These are phyloP conservation scores for Malassezia nana DNA, from an alignment of 1,284 basidiomycete genomes.

Conservation along the genomic window DNA sequence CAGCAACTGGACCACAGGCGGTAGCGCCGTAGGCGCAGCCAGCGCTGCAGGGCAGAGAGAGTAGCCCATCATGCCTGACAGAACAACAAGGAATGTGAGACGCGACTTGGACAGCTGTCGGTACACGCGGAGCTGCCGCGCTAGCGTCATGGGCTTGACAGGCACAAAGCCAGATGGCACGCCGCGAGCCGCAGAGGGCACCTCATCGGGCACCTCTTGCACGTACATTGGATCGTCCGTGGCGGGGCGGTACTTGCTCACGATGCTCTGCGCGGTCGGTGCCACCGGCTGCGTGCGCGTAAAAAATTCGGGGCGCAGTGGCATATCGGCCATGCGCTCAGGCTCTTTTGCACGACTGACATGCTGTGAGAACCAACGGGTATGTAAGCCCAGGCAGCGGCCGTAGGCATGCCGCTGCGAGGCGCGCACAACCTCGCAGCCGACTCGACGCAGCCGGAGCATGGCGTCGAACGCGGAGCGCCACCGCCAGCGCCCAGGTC, in stretches of 20 bases:
- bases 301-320: neutral
- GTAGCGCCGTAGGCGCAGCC: slow-evolving; percentile 20
- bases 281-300: neutral
- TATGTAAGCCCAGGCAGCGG: too few species aligned
- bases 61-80: slow-evolving; percentile 85
- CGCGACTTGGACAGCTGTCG: slow-evolving; percentile 75
- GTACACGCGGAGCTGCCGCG: slow-evolving; percentile 53
- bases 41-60: slow-evolving; percentile 60
- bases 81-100: slow-evolving; percentile 74
- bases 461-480: neutral
- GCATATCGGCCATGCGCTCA: slow-evolving; percentile 4
- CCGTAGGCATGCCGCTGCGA: neutral
- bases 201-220: slow-evolving; percentile 1
- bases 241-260: slow-evolving; percentile 7
- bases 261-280: neutral
- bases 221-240: slow-evolving; percentile 11
- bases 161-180: slow-evolving; percentile 10
- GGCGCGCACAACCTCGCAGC: neutral
- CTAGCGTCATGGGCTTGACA: neutral
- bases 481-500: neutral
- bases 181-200: neutral
- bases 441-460: neutral
- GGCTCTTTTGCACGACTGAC: neutral
- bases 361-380: too few species aligned
- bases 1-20: slow-evolving; percentile 54